Conservation (phyloP, 2,329 filamentous ascomycete species). For the Pyricularia pennisetigena region DNA sequence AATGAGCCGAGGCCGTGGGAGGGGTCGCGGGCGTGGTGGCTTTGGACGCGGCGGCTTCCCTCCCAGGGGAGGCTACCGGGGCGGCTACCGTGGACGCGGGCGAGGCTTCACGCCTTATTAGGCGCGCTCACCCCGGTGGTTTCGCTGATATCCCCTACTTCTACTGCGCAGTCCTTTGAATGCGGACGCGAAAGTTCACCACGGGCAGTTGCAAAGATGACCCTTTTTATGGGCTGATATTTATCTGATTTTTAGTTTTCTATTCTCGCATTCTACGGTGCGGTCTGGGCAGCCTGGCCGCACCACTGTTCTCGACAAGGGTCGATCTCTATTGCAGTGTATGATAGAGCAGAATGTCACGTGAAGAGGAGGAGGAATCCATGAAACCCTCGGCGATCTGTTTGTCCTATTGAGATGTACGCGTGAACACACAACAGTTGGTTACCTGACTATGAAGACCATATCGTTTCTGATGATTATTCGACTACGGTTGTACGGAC, state of each 20-base stretch:
- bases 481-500: not conserved
- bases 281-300: not conserved
- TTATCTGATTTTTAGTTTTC: not conserved
- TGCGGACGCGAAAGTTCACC: not conserved
- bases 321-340: not conserved
- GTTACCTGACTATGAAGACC: not conserved
- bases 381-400: not conserved
- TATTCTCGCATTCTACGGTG: not conserved
- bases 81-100: conserved; percentile 56
- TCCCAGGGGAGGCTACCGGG: conserved; percentile 42
- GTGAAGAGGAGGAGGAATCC: conserved; percentile 1
- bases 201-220: not conserved
- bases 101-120: conserved; percentile 59
- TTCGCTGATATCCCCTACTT: not conserved
- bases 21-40: conserved; percentile 35
- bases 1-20: conserved; percentile 68
- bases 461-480: not conserved
- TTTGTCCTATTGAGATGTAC: not conserved
- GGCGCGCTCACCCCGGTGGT: conserved; percentile 6
- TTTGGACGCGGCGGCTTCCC: conserved; percentile 42
- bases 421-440: not conserved
- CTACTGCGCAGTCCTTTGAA: not conserved
- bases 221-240: not conserved
- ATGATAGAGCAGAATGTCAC: not conserved
- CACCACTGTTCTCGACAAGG: not conserved